Conservation (phyloP, 2,329 filamentous ascomycete species). For the Chaetomium globosum region DNA sequence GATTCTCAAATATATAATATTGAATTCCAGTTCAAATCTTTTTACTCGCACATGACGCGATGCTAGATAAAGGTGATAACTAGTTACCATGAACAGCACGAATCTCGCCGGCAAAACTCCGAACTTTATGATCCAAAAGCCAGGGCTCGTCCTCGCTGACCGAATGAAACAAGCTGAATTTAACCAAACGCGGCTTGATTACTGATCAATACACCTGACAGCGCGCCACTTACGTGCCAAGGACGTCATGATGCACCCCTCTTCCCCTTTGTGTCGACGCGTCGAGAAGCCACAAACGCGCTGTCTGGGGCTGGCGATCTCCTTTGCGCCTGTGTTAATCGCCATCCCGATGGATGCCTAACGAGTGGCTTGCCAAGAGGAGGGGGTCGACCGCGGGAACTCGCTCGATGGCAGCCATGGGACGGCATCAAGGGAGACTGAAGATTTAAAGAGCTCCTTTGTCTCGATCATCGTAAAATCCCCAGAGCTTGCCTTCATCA, state of each 20-base stretch:
- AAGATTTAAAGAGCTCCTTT: neutral
- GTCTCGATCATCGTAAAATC: neutral
- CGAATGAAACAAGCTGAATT: neutral
- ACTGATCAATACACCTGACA: slow-evolving; percentile 23
- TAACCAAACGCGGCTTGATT: slow-evolving; percentile 3
- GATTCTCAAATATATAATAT: too few species aligned
- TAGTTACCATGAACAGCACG: too few species aligned
- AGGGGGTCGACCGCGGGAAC: neutral
- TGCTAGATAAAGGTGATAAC: too few species aligned
- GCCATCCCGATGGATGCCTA: slow-evolving; percentile 4
- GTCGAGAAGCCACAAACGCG: slow-evolving; percentile 8
- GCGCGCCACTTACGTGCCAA: slow-evolving; percentile 23
- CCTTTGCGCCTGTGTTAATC: neutral
- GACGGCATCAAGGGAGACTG: neutral
- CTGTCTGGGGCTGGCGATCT: neutral
- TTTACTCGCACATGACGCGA: too few species aligned
- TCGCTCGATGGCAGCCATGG: neutral
- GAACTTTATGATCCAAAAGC: too few species aligned
- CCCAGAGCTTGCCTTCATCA: neutral
- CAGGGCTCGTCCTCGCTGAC: too few species aligned
- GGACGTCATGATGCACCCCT: neutral
- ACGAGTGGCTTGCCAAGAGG: neutral
- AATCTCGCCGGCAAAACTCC: too few species aligned
- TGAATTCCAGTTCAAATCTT: too few species aligned
- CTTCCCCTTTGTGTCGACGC: slow-evolving; percentile 1